Conservation (phyloP, 176 grass and related monocot species). For the Tillandsia leiboldiana region DNA sequence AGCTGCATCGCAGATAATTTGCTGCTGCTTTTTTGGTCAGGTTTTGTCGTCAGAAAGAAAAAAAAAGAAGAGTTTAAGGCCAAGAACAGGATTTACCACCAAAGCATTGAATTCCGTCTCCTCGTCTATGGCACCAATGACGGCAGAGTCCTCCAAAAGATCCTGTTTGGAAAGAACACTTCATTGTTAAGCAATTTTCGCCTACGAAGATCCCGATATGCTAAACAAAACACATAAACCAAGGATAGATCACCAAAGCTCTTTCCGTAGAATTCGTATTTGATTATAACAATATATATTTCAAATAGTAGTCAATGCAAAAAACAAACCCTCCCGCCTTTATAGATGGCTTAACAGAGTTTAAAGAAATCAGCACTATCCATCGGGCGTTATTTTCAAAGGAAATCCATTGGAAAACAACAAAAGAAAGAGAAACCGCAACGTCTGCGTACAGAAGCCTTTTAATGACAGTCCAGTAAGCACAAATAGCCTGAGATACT, state of each 20-base stretch:
- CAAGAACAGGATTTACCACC: constrained; percentile 36
- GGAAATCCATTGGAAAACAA: too few relatives aligned
- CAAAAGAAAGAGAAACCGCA: too few relatives aligned
- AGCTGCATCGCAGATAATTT: too few relatives aligned
- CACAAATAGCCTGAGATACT: too few relatives aligned
- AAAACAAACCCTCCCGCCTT: neutral
- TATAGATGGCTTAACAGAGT: neutral
- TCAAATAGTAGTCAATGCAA: neutral
- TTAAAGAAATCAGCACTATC: too few relatives aligned
- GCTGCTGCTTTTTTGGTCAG: neutral
- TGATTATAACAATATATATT: constrained; percentile 11
- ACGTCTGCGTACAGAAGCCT: too few relatives aligned
- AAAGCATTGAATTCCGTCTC: constrained; percentile 88
- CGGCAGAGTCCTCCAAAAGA: constrained; percentile 65
- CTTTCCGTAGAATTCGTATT: neutral
- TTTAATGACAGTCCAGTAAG: too few relatives aligned
- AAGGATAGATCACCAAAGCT: neutral
- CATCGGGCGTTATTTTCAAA: too few relatives aligned
- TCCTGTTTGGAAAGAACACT: constrained; percentile 36
- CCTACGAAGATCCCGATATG: neutral
- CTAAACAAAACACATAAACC: neutral
- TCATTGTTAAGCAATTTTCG: neutral
- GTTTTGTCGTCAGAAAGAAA: neutral
- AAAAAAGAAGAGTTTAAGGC: neutral
- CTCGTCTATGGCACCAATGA: constrained; percentile 48